Conservation (phyloP, 495 filamentous ascomycete genomes). For the Hapsidospora chrysogenum region DNA sequence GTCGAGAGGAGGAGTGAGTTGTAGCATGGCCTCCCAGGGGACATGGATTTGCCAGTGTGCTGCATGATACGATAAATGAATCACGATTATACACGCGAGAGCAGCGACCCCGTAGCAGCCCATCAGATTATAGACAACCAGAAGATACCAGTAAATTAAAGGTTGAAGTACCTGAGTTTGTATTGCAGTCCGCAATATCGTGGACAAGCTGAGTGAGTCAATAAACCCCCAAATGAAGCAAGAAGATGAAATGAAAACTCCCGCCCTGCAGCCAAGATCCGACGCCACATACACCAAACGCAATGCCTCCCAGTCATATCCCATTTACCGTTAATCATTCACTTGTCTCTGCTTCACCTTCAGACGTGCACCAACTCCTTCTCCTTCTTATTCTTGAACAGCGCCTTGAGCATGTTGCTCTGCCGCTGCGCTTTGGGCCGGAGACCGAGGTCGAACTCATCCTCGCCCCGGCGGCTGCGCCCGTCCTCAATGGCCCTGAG, state of each 20-base stretch:
- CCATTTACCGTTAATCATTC: no score
- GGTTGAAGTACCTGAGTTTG: no score
- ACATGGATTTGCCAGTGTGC: not conserved
- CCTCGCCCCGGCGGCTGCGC: constrained; percentile 16
- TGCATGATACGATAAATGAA: not conserved
- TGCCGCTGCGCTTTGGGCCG: constrained; percentile 18
- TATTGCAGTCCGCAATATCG: no score
- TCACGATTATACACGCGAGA: not conserved
- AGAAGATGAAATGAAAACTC: no score
- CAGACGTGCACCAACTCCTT: not conserved
- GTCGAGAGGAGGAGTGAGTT: not conserved
- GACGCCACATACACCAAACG: no score
- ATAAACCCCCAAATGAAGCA: no score
- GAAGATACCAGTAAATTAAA: not conserved
- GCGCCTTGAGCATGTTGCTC: constrained; percentile 24
- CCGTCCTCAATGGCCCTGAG: constrained; percentile 13
- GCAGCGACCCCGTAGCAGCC: no score
- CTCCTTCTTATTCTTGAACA: constrained; percentile 32
- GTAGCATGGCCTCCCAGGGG: no score
- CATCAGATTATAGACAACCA: not conserved
- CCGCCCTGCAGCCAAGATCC: no score
- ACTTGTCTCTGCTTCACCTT: no score
- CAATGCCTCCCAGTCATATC: no score
- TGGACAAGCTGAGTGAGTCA: no score
- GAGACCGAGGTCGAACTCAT: constrained; percentile 11